phyloP scores from a whole-genome alignment of 345 rosid genomes.

The Limnanthes douglasii region DNA sequence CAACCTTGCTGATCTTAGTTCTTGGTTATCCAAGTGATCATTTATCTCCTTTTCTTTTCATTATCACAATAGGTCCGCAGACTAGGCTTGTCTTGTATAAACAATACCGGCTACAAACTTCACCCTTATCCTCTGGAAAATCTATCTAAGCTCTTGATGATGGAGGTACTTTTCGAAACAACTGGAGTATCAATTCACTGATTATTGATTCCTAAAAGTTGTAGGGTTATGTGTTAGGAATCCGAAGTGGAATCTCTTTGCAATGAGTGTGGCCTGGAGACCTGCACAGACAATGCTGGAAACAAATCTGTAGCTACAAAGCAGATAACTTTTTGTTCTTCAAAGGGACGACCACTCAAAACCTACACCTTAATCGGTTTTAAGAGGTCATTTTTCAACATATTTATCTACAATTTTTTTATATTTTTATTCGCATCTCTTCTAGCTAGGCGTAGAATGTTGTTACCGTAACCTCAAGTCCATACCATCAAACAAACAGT shows the following conservation, averaged over 20 bases:
- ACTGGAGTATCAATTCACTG: neutral
- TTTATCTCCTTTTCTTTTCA: neutral
- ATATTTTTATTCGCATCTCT: no score
- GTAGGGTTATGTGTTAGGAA: conserved; percentile 28
- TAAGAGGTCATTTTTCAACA: conserved; percentile 7
- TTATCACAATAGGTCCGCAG: conserved; percentile 37
- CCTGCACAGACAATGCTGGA: conserved; percentile 32
- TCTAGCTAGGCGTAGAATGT: no score
- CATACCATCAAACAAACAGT: no score
- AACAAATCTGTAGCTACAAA: conserved; percentile 41
- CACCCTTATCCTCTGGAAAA: conserved; percentile 66
- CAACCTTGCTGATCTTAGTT: neutral
- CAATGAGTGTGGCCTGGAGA: conserved; percentile 70
- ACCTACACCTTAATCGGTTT: conserved; percentile 28
- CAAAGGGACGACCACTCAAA: conserved; percentile 30
- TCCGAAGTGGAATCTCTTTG: conserved; percentile 52
- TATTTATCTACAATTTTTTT: no score
- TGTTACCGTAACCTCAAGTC: no score
- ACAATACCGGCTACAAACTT: conserved; percentile 74
- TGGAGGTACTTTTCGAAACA: conserved; percentile 34
- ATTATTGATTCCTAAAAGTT: conserved; percentile 1
- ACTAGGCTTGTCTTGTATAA: conserved; percentile 44
- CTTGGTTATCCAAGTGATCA: neutral
- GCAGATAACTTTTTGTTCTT: conserved; percentile 43
- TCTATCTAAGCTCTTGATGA: conserved; percentile 47